Percentiles rank a stretch among this genome's conserved stretches.
Conservation (phyloP, 805 yeast genomes). For the Wickerhamiella musiphila region DNA sequence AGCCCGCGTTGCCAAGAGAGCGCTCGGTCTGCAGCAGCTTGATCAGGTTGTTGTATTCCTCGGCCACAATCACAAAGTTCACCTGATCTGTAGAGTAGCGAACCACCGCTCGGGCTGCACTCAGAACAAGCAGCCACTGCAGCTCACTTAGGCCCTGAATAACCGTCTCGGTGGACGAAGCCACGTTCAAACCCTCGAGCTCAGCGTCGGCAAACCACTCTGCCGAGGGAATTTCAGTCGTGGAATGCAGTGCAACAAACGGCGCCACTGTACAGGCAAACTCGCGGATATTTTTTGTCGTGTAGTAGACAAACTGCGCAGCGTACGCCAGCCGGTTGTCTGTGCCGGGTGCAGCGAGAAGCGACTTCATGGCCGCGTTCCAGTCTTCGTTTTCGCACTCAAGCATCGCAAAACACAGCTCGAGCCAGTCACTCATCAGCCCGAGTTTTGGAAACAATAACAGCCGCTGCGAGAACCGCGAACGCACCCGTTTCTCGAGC, state of each 20-base stretch:
- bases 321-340: conserved; percentile 24
- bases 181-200: conserved; percentile 5
- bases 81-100: conserved; percentile 41
- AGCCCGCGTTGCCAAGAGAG: conserved; percentile 25
- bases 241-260: conserved; percentile 18
- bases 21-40: conserved; percentile 27
- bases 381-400: conserved; percentile 16
- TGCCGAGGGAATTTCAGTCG: neutral
- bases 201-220: conserved; percentile 25
- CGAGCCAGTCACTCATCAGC: too few relatives aligned
- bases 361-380: conserved; percentile 11
- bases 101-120: conserved; percentile 54
- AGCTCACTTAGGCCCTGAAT: conserved; percentile 37
- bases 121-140: conserved; percentile 53
- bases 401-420: conserved; percentile 29
- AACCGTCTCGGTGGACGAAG: conserved; percentile 8
- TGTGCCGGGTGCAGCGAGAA: conserved; percentile 2
- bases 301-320: conserved; percentile 33
- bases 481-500: conserved; percentile 78
- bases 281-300: conserved; percentile 39
- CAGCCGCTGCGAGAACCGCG: conserved; percentile 71
- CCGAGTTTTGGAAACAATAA: conserved; percentile 41
- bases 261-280: conserved; percentile 13
- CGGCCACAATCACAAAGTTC: conserved; percentile 60
- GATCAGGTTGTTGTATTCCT: conserved; percentile 50